These are phyloP conservation scores for Sutorius australiensis DNA, from an alignment of 768 basidiomycete species.

Conservation along the genomic window DNA sequence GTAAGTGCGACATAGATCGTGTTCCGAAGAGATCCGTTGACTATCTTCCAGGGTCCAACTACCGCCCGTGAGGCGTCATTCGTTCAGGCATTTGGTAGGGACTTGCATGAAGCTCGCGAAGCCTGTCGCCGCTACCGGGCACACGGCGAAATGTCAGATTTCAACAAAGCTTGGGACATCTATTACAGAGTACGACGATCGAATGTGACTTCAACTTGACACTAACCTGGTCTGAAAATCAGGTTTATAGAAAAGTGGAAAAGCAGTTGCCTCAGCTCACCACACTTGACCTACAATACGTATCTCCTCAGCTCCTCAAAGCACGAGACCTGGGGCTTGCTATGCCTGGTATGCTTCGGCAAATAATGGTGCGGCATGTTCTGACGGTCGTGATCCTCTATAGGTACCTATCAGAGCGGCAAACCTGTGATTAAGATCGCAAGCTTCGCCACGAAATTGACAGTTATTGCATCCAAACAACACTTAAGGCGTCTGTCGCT, in stretches of 20 bases:
- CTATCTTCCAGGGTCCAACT: constrained; percentile 68
- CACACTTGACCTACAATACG: constrained; percentile 92
- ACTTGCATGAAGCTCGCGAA: constrained; percentile 88
- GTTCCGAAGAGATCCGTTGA: not conserved
- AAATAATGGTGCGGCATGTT: not conserved
- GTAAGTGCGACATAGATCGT: constrained; percentile 39
- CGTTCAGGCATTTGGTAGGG: constrained; percentile 88
- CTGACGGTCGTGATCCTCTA: not conserved
- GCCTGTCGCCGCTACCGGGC: constrained; percentile 82
- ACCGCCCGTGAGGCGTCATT: constrained; percentile 95
- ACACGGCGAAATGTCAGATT: constrained; percentile 81
- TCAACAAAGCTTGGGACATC: constrained; percentile 98
- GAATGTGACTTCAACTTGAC: not conserved
- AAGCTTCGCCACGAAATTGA: constrained; percentile 84
- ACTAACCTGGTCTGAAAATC: constrained; percentile 1
- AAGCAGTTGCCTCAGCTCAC: constrained; percentile 88
- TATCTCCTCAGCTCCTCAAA: constrained; percentile 87
- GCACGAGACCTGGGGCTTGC: constrained; percentile 89
- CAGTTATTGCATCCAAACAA: constrained; percentile 96
- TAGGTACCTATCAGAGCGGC: constrained; percentile 91
- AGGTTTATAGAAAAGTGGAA: constrained; percentile 96
- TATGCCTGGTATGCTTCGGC: constrained; percentile 68
- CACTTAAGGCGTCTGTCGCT: constrained; percentile 85
- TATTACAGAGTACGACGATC: constrained; percentile 74
- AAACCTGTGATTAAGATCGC: constrained; percentile 76